Base-by-base conservation (phyloP, 768 basidiomycete species). In the Termitomyces sp. region DNA sequence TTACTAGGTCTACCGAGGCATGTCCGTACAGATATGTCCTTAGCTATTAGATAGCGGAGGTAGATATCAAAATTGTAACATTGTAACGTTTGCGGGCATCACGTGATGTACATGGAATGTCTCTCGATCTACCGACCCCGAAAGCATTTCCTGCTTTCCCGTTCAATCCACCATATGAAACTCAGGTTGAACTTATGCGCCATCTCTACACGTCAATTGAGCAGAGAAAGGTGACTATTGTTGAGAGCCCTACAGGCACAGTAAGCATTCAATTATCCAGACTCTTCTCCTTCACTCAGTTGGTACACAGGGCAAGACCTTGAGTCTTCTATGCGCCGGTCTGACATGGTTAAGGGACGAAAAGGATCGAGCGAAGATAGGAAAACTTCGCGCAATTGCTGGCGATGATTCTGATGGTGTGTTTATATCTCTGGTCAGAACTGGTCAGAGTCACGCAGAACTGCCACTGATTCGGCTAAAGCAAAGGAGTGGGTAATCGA, bases 231-330 rank as follows among this genome's bases (percentile, higher is more conserved):
- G 82, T 97, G 18, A 82, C 92, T 1, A 87, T 98, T 50, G 80
- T 95, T 32, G 92, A 94, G 70, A 91, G 88, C 62, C 93, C 93
- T 0, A 94, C 93, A 0, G 93, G 92, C 64, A 94, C 92, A 26
- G 92, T 92, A 57, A 69, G 82, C 65, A 33, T 1, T 44, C 36
- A 11, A 52, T 24, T 11, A 8, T 41, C 4, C 40, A 55, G 22
- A 2, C 38, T 22, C 57, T 55, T 5, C 32, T 24, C 20, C 26
- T 13, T 45, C 7, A 46, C 33, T 36, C 32, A 58, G 10, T 28
- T 13, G 13, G 33, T 10, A 28, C 3, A 7, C 22, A 94, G 92
- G 93, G 93, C 28, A 96, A 96, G 71, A 94, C 93, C 0, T 71
- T 94, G 35, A 90, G 86, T 65, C 75, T 95, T 16, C 76, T 95